Base-by-base conservation (phyloP, 257 asterid species). In the Solanum chmielewskii region DNA sequence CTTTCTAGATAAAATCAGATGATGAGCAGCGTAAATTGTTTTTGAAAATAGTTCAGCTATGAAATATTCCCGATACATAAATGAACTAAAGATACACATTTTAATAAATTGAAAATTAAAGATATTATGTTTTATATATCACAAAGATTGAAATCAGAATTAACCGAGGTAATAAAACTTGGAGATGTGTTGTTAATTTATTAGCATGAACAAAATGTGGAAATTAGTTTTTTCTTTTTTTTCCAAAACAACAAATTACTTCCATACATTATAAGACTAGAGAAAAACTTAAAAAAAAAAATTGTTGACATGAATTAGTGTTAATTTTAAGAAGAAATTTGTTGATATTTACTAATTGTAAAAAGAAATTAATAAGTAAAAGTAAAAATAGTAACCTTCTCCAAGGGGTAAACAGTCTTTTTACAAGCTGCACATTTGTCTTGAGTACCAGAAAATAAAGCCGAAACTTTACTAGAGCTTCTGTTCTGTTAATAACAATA, bases 351-450 rank as follows among this genome's bases (percentile, higher is more conserved):
- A 66, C 6, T 66, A 66, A 66, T 6, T 66, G 20, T 68, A 27
- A 68, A 21, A 39, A 25, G 13, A 52, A 35, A 60, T 60, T 60
- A 23, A n/a, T 37, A 64, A 39, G 23, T 47, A 78, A 27, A 39
- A 31, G 27, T 56, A 4, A 35, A 83, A 39, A 8, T 47, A 35
- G 86, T 15, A 9, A 92, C 96, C 94, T 94, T 94, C 87, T 94
- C 97, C 52, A 94, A 86, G 5, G 97, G 96, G 83, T 94, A 94
- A 20, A 94, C 97, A 5, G 93, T 92, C 70, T 93, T 93, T 12
- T 86, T 84, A 89, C 97, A 94, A 21, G 87, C 91, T 1, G 94
- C 91, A 86, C 96, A 94, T 91, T 93, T 94, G 56, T 94, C 96
- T 89, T 90, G 92, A 6, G 97, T 94, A 47, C 96, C 97, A 59